Conservation (phyloP, 2,329 filamentous ascomycete genomes). For the Plenodomus lindquistii region DNA sequence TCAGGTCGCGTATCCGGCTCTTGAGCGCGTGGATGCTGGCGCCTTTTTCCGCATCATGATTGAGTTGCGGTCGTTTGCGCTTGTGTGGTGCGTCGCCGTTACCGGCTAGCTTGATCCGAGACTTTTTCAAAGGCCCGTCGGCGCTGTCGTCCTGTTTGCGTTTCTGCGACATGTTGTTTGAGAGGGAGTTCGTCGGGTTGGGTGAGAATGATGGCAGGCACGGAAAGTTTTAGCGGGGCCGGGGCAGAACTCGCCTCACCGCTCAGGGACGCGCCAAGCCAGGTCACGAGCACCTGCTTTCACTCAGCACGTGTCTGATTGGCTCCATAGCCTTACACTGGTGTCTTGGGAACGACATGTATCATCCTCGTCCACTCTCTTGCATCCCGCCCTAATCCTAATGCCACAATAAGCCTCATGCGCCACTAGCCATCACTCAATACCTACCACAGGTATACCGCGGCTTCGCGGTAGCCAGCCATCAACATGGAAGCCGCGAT, state of each 20-base stretch:
- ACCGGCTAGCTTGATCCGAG: conserved; percentile 22
- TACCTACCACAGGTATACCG: background rate
- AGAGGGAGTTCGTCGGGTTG: conserved; percentile 3
- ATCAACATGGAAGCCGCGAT: conserved; percentile 62
- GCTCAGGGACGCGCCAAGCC: conserved; percentile 17
- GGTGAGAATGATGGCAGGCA: conserved; percentile 1
- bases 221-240: conserved; percentile 40
- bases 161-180: conserved; percentile 39
- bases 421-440: background rate
- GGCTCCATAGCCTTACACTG: background rate
- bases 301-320: conserved; percentile 7
- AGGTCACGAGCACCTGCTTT: conserved; percentile 26
- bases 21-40: conserved; percentile 64
- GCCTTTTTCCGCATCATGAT: conserved; percentile 27
- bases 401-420: background rate
- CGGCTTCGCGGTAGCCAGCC: background rate
- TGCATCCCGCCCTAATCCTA: background rate
- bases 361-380: background rate
- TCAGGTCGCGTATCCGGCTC: conserved; percentile 71
- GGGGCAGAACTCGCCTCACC: conserved; percentile 23
- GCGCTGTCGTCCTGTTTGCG: conserved; percentile 35
- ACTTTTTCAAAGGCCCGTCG: conserved; percentile 29
- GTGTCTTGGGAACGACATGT: background rate
- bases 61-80: conserved; percentile 24
- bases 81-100: conserved; percentile 13